A percentile compares a stretch with the other conserved stretches of the same genome.
Conservation (phyloP, 306 rosid species). For the Trifolium subterraneum region DNA sequence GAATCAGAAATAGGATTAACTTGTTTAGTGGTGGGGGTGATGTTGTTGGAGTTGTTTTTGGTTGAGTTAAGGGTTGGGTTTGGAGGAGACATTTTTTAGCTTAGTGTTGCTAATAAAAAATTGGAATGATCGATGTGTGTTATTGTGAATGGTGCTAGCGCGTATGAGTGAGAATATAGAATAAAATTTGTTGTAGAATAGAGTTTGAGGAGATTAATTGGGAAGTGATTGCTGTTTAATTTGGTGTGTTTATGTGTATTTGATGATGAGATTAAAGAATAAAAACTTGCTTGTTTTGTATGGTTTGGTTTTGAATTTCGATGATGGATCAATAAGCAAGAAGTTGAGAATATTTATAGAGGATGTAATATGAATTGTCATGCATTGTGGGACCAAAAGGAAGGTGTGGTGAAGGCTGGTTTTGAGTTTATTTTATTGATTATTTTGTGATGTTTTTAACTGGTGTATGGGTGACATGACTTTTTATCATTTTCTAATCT, state of each 20-base stretch:
- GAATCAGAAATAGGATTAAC: constrained; percentile 26
- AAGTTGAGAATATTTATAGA: constrained; percentile 33
- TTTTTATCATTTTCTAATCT: too few relatives aligned
- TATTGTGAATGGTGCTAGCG: not conserved
- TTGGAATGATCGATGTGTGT: not conserved
- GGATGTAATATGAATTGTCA: not conserved
- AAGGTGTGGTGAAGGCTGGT: constrained; percentile 33
- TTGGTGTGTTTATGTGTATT: not conserved
- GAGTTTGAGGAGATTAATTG: not conserved
- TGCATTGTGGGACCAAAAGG: not conserved
- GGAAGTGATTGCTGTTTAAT: not conserved
- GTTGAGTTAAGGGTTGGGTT: not conserved
- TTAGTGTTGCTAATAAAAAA: not conserved
- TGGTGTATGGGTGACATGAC: too few relatives aligned
- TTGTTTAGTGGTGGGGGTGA: not conserved
- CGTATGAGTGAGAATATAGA: not conserved
- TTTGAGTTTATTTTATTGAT: not conserved
- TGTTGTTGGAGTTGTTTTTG: not conserved
- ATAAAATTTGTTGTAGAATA: too few relatives aligned
- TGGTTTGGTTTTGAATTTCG: constrained; percentile 15
- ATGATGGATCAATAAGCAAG: not conserved
- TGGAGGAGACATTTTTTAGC: constrained; percentile 15
- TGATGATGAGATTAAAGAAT: constrained; percentile 13
- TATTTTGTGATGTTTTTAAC: too few relatives aligned
- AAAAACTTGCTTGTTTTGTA: constrained; percentile 3